phyloP scores from a whole-genome alignment of 176 grass and related monocot genomes.

The Puccinellia tenuiflora region DNA sequence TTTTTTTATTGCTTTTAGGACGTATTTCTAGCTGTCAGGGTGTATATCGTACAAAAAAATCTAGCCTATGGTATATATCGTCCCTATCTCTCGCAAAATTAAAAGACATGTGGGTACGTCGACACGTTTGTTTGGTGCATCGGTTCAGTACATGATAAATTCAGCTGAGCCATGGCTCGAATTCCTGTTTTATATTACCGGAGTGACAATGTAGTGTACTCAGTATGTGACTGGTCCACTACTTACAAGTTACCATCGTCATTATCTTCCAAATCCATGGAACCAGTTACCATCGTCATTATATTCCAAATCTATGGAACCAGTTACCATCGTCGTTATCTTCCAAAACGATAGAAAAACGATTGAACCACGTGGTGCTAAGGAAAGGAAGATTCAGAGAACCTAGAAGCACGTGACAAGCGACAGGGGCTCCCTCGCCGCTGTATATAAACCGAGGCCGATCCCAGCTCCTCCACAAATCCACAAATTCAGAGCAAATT shows the following conservation, averaged over 20 bases:
- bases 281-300: neutral
- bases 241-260: neutral
- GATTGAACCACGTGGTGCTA: constrained; percentile 41
- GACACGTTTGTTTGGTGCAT: too few species aligned
- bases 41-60: too few species aligned
- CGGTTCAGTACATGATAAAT: too few species aligned
- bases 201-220: neutral
- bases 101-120: too few species aligned
- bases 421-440: neutral
- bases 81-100: too few species aligned
- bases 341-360: neutral
- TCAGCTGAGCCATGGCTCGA: neutral
- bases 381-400: constrained; percentile 54
- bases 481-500: neutral
- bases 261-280: neutral
- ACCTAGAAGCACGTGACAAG: constrained; percentile 15
- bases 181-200: neutral
- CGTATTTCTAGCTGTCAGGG: too few species aligned
- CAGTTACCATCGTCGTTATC: neutral
- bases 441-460: constrained; percentile 36
- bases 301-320: neutral
- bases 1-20: too few species aligned
- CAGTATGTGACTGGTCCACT: neutral
- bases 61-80: too few species aligned
- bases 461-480: neutral